Conservation (phyloP, 345 rosid species). For the Lumnitzera littorea region DNA sequence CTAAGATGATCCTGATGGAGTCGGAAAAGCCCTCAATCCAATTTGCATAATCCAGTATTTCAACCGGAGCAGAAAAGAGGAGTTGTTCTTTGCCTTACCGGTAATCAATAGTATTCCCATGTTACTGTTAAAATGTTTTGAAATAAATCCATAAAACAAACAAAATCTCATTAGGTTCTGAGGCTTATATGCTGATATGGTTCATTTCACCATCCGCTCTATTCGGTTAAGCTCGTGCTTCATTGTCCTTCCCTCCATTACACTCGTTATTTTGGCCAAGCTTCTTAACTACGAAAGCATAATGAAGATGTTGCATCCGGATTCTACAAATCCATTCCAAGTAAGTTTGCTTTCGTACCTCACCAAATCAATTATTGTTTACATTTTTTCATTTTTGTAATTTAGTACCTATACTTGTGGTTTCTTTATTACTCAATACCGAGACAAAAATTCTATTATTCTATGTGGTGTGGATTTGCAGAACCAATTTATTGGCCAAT, state of each 20-base stretch:
- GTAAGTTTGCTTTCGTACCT: slow-evolving; percentile 3
- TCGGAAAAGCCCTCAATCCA: no score
- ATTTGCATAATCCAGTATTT: no score
- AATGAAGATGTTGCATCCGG: slow-evolving; percentile 2
- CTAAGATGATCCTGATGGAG: no score
- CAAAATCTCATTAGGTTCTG: no score
- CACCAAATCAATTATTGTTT: not conserved
- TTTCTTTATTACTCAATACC: no score
- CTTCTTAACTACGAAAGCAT: slow-evolving; percentile 20
- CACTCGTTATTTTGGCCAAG: slow-evolving; percentile 39
- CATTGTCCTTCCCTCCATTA: slow-evolving; percentile 30
- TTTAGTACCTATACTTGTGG: no score
- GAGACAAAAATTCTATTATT: not conserved
- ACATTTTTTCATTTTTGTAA: not conserved
- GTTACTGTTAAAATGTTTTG: no score
- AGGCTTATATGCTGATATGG: no score
- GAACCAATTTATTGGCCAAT: slow-evolving; percentile 44
- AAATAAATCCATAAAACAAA: no score
- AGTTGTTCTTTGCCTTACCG: no score
- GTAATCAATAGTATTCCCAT: not conserved
- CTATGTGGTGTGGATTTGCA: slow-evolving; percentile 9
- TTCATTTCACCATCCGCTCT: slow-evolving; percentile 27
- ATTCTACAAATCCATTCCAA: slow-evolving; percentile 26
- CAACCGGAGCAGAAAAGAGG: no score
- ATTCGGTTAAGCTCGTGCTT: slow-evolving; percentile 36